Evolutionary conservation across 1,284 basidiomycete species (phyloP).

Genomic region (Papiliotrema fonsecae): DNA sequence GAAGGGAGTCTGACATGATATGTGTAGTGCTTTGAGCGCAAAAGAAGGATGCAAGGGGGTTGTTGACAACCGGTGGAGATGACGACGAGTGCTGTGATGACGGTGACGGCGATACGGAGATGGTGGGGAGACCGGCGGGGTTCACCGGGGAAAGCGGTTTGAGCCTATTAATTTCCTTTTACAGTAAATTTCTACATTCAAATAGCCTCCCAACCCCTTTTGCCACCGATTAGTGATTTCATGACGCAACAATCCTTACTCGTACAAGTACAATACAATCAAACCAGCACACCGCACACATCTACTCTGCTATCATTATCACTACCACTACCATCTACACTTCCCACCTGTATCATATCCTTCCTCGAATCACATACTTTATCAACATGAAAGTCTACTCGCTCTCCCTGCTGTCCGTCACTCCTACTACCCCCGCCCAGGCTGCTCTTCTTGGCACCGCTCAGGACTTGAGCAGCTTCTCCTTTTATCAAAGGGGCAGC

Average conservation of each 20-base stretch:
- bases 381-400: constrained; percentile 53
- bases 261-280: too few species aligned
- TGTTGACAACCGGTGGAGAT: too few species aligned
- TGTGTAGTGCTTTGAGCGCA: background rate
- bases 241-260: too few species aligned
- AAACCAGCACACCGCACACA: too few species aligned
- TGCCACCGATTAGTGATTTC: too few species aligned
- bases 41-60: too few species aligned
- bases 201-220: background rate
- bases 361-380: too few species aligned
- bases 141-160: background rate
- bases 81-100: background rate
- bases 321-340: too few species aligned
- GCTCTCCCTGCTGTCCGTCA: constrained; percentile 51
- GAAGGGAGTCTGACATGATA: constrained; percentile 32
- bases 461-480: constrained; percentile 84
- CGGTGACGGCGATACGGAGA: background rate
- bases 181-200: background rate
- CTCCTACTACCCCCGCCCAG: constrained; percentile 38
- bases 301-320: too few species aligned
- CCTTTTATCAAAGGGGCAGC: constrained; percentile 85
- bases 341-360: background rate
- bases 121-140: background rate
- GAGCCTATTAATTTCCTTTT: background rate
- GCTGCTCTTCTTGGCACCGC: constrained; percentile 66